A percentile compares a stretch with the other conserved stretches of the same genome.
Evolutionary conservation across 2,329 filamentous ascomycete species (phyloP).

Genomic region (Cercospora sesami): DNA sequence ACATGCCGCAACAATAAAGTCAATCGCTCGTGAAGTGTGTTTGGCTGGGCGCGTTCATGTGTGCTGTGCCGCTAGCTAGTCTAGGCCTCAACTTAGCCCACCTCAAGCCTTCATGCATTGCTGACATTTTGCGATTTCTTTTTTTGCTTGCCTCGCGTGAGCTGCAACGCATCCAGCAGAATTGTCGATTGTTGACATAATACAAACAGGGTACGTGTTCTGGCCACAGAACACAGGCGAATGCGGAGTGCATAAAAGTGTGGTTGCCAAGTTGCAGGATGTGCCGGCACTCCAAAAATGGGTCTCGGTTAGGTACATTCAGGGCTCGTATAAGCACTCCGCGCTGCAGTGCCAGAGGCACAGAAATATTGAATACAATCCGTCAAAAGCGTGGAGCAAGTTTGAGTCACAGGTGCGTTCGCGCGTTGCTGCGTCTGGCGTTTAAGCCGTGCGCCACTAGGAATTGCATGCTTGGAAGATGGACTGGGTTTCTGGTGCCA

Average conservation of each 20-base stretch:
- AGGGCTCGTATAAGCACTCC: neutral
- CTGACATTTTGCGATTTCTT: neutral
- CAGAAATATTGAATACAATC: neutral
- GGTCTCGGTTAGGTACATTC: neutral
- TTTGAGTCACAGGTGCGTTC: neutral
- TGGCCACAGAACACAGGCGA: neutral
- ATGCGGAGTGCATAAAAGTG: neutral
- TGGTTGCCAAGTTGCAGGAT: neutral
- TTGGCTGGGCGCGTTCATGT: neutral
- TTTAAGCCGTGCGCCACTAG: neutral
- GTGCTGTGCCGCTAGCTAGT: neutral
- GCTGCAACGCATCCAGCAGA: neutral
- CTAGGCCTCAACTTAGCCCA: neutral
- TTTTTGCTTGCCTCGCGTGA: neutral
- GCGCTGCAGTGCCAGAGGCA: neutral
- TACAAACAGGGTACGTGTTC: neutral
- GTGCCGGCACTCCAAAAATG: neutral
- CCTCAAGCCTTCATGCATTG: neutral
- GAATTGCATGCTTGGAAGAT: neutral
- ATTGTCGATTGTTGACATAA: neutral
- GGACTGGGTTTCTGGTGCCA: neutral
- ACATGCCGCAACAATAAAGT: neutral
- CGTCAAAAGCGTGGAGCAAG: neutral
- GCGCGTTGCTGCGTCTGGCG: neutral
- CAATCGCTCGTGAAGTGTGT: neutral